Conservation (phyloP, 495 filamentous ascomycete genomes). For the Penicillium samsonianum region DNA sequence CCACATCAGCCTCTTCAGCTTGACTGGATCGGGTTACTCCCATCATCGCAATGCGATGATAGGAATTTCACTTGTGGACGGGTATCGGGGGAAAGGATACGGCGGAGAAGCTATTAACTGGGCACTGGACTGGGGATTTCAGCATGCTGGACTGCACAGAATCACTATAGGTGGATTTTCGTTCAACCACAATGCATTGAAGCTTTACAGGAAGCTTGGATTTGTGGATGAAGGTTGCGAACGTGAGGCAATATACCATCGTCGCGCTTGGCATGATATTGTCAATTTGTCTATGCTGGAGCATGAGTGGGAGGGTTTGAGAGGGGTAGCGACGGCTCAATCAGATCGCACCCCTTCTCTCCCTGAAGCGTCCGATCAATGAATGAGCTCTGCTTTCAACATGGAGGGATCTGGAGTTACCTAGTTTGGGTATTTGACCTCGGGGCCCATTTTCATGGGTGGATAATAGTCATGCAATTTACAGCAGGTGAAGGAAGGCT, state of each 20-base stretch:
- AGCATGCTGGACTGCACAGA: constrained; percentile 47
- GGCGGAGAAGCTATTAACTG: constrained; percentile 55
- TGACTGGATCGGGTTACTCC: neutral
- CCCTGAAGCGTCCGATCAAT: too few species aligned
- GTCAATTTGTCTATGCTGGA: constrained; percentile 48
- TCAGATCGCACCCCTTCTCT: too few species aligned
- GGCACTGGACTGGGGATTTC: constrained; percentile 52
- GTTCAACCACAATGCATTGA: constrained; percentile 46
- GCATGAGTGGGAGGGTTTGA: constrained; percentile 40
- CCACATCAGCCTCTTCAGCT: neutral
- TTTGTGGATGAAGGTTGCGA: constrained; percentile 50
- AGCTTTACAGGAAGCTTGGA: constrained; percentile 49
- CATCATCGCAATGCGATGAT: constrained; percentile 48
- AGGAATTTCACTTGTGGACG: constrained; percentile 39
- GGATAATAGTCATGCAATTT: too few species aligned
- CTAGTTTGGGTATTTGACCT: too few species aligned
- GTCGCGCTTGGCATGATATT: constrained; percentile 47
- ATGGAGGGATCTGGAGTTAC: too few species aligned
- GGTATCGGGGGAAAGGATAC: constrained; percentile 51
- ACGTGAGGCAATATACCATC: constrained; percentile 45
- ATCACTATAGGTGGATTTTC: constrained; percentile 31
- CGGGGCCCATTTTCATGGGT: too few species aligned
- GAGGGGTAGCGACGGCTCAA: too few species aligned
- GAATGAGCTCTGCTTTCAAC: too few species aligned
- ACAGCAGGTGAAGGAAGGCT: too few species aligned